Base-by-base conservation (phyloP, 306 rosid species). In the Castanospermum australe region DNA sequence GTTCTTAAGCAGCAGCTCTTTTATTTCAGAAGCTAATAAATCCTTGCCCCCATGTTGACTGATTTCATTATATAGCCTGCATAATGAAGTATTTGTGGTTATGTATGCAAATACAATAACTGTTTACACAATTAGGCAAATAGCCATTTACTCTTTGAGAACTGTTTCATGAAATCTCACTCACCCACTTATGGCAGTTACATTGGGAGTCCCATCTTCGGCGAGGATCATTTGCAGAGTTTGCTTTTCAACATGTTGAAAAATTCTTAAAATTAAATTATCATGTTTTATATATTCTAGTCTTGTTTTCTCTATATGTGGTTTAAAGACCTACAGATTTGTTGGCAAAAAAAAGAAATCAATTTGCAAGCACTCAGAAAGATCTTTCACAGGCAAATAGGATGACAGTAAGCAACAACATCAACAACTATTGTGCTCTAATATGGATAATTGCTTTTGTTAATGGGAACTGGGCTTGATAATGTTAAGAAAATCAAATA, bases 31-130 rank as follows among this genome's bases (percentile, higher is more conserved):
- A 81, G 47, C 6, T n/a, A 55, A 73, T 41, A 85, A 24, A n/a
- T 51, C 50, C 24, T 57, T 68, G 33, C 63, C 83, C 30, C 81
- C 86, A 22, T 52, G 73, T 52, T 36, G 77, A 69, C 80, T 81
- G 8, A 85, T 62, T 61, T 85, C 88, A 17, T 77, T 64, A 55
- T 77, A 81, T 5, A 85, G 65, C 67, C 88, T 81, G 84, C 79
- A 85, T 38, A 11, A 17, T 24, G n/a, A 64, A 76, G 42, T 36
- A 38, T 14, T 8, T 48, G 61, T 63, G 50, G 21, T 76, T 13
- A 63, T 17, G 22, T 30, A 25, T 36, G 12, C 14, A 67, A 45
- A 25, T 36, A n/a, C 14, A 67, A 45, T 0, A 55, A 6, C 13
- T 30, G 71, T 8, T 30, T 61, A 9, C 12, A 17, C 44, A 44